A percentile compares a stretch with the other conserved stretches of the same genome.
These are phyloP conservation scores for Pseudonectria buxi DNA, from an alignment of 2,329 filamentous ascomycete genomes.

Conservation along the genomic window DNA sequence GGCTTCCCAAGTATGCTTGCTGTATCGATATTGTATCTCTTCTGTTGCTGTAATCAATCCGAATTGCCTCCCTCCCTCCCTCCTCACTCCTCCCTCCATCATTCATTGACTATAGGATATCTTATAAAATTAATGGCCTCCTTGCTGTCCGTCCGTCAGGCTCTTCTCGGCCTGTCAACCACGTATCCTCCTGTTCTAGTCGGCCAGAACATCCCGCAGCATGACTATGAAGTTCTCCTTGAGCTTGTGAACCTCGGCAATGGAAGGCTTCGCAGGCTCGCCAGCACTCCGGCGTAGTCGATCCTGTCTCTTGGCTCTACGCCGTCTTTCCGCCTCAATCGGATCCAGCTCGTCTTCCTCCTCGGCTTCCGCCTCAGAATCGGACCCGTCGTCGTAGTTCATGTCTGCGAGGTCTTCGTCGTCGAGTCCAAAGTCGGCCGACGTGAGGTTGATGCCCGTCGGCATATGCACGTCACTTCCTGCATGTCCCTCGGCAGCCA, in stretches of 20 bases:
- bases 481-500: conserved; percentile 70
- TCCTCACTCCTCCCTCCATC: no score
- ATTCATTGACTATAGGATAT: no score
- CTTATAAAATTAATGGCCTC: conserved; percentile 2
- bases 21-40: no score
- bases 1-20: no score
- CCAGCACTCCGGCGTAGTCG: conserved; percentile 72
- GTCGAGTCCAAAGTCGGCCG: conserved; percentile 84
- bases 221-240: conserved; percentile 74
- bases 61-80: no score
- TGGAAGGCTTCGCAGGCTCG: conserved; percentile 72
- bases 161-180: not conserved
- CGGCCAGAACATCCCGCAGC: conserved; percentile 73
- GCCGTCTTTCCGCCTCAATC: conserved; percentile 76
- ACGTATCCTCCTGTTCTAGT: conserved; percentile 39
- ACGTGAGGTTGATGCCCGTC: conserved; percentile 59
- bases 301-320: conserved; percentile 71
- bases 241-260: conserved; percentile 75
- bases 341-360: conserved; percentile 76
- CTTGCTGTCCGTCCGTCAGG: not conserved
- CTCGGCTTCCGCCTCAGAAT: conserved; percentile 63
- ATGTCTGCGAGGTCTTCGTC: conserved; percentile 82
- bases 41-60: no score
- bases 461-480: conserved; percentile 40
- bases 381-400: conserved; percentile 64